Evolutionary conservation across 2,329 filamentous ascomycete genomes (phyloP), one percentile per base, ranked within the genome.

Genomic region (Botrytis byssoidea): DNA sequence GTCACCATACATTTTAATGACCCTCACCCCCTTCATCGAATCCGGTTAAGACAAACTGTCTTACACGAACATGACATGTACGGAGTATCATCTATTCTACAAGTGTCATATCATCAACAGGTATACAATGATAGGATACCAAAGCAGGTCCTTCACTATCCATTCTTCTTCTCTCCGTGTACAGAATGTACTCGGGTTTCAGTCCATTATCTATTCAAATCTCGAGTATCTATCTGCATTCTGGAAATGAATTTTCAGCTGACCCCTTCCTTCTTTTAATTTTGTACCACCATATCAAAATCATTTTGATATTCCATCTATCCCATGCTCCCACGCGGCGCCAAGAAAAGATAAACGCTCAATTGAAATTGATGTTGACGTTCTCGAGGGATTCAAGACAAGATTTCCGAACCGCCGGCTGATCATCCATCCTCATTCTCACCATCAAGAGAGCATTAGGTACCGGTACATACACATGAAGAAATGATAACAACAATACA

Each of bases 21-120:
- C 66, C 66, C 66, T 69, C 66, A 59, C 51, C 48, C 37, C 61
- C 61, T 64, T 64, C 40, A 32, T 64, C 61, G n/a, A 64, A 44
- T 64, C 40, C 61, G 40, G n/a, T 44, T 29, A 64, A 42, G 37
- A n/a, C 46, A 60, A 32, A 16, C 37, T 18, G 60, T 29, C 25
- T 63, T 14, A 35, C 10, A 7, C 5, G 25, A 40, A n/a, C 25
- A 51, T 51, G 48, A 51, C 20, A n/a, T 51, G 59, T 40, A 25
- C 59, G 20, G 20, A 37, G 35, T 61, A 12, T 5, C 14, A 29
- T 29, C 51, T 61, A 25, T 61, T 6, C 20, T 25, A 14, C 57
- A 37, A 10, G 37, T 7, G 8, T n/a, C 9, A n/a, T 63, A 9
- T 18, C 60, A 63, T 63, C 37, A 42, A 63, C 59, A 42, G 25